Conservation (phyloP, 1,284 basidiomycete genomes). For the Leccinum ponderosum region DNA sequence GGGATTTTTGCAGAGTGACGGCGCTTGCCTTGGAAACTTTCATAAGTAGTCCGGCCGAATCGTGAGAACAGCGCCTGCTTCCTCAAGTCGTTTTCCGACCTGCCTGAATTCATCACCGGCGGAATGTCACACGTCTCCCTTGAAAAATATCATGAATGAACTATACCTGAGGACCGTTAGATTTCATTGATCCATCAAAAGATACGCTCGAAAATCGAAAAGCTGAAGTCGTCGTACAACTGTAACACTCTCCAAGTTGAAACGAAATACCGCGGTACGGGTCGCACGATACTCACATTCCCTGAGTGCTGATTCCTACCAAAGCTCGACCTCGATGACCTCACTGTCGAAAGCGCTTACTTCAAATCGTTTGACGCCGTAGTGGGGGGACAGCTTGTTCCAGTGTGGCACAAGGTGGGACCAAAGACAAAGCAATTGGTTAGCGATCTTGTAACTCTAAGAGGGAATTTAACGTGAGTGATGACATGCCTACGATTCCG, state of each 20-base stretch:
- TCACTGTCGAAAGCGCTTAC: slow-evolving; percentile 92
- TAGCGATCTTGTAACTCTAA: slow-evolving; percentile 82
- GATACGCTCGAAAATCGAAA: slow-evolving; percentile 76
- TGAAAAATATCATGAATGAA: slow-evolving; percentile 92
- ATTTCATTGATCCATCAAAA: slow-evolving; percentile 86
- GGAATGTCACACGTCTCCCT: slow-evolving; percentile 72
- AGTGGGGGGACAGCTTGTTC: slow-evolving; percentile 87
- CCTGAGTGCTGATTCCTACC: slow-evolving; percentile 1
- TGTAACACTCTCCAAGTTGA: slow-evolving; percentile 87
- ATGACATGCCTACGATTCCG: background rate
- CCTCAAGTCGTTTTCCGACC: slow-evolving; percentile 95
- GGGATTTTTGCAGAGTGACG: slow-evolving; percentile 60
- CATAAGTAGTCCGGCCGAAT: slow-evolving; percentile 76
- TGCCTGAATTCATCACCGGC: slow-evolving; percentile 92
- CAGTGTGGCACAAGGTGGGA: slow-evolving; percentile 97
- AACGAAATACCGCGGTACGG: slow-evolving; percentile 73
- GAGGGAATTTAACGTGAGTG: slow-evolving; percentile 70
- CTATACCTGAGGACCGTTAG: slow-evolving; percentile 81
- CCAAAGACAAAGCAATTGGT: slow-evolving; percentile 92
- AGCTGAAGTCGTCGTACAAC: slow-evolving; percentile 94
- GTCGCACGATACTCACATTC: background rate
- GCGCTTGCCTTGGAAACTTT: slow-evolving; percentile 87
- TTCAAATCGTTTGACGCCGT: slow-evolving; percentile 93
- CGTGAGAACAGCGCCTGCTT: slow-evolving; percentile 88
- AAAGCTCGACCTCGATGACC: slow-evolving; percentile 94